Evolutionary conservation across 1,139 yeast genomes (phyloP).

Genomic region (Protomyces inouyei): DNA sequence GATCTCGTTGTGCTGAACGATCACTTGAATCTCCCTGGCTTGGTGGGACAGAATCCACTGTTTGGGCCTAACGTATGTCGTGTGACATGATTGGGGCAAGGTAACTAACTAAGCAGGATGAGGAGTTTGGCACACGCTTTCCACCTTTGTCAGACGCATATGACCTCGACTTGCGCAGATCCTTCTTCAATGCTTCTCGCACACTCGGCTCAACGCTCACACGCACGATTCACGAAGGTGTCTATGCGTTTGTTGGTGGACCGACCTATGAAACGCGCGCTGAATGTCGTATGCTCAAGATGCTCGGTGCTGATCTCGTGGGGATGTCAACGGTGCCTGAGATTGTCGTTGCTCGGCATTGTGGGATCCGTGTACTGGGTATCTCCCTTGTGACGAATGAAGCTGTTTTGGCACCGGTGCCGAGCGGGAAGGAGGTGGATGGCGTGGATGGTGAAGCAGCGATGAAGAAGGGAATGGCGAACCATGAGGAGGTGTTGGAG

Average conservation of each 20-base stretch:
- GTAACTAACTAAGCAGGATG: constrained; percentile 41
- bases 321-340: constrained; percentile 99
- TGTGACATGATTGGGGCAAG: no score
- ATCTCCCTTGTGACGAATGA: constrained; percentile 80
- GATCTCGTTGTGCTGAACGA: constrained; percentile 77
- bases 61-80: constrained; percentile 64
- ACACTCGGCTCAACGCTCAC: constrained; percentile 47
- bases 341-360: constrained; percentile 85
- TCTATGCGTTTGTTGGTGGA: constrained; percentile 79
- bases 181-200: constrained; percentile 47
- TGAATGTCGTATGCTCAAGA: constrained; percentile 69
- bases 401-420: constrained; percentile 70
- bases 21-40: constrained; percentile 85
- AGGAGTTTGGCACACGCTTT: constrained; percentile 77
- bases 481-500: constrained; percentile 81
- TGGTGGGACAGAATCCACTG: constrained; percentile 81
- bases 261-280: constrained; percentile 94
- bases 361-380: constrained; percentile 71
- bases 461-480: constrained; percentile 73
- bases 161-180: constrained; percentile 59
- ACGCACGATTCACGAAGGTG: constrained; percentile 77
- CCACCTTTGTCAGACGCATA: constrained; percentile 87
- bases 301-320: constrained; percentile 85
- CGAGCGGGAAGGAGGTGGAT: constrained; percentile 56
- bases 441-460: constrained; percentile 45